Base-by-base conservation (phyloP, 331 rosid species). In the Erythrophleum ivorense region DNA sequence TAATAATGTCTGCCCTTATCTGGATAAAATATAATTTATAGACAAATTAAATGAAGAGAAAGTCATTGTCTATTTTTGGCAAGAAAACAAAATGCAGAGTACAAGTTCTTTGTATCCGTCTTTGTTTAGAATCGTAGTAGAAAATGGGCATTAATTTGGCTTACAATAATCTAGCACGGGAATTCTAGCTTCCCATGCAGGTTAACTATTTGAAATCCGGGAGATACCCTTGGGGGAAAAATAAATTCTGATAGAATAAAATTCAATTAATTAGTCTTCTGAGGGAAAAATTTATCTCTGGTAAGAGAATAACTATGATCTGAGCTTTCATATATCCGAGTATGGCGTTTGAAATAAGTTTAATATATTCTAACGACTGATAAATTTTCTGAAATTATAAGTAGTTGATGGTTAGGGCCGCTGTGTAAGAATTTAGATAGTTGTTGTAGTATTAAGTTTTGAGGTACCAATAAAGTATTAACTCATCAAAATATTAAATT, bases 41-140 rank as follows among this genome's bases (percentile, higher is more conserved):
- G 2, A 9, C 14, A 7, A 57, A 11, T 57, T 58, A 29, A 33
- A 46, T 46, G 57, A 69, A 55, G 60, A 55, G 9, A n/a, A 5
- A 19, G 57, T 45, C 19, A 16, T 11, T 21, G 57, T 70, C 75
- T 48, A 5, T 29, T 62, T 34, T 40, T 18, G 43, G 69, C 3
- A 54, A 54, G 46, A 54, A 60, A 54, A 57, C 29, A 57, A 66
- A 7, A 65, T 19, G 16, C 36, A 65, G 33, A 21, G 65, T 75
- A 46, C 33, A 69, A 68, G 80, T 75, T 74, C 55, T 46, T 52
- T 73, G 57, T 74, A 84, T 79, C 76, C 69, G 53, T 68, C 82
- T 71, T 45, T 71, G 50, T 34, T 76, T 84, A 62, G 65, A 67
- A 59, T 68, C 60, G 79, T 78, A 55, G 75, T 54, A 40, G 59